Base-by-base conservation (phyloP, 1,284 basidiomycete species). In the Microbotryum violaceum region DNA sequence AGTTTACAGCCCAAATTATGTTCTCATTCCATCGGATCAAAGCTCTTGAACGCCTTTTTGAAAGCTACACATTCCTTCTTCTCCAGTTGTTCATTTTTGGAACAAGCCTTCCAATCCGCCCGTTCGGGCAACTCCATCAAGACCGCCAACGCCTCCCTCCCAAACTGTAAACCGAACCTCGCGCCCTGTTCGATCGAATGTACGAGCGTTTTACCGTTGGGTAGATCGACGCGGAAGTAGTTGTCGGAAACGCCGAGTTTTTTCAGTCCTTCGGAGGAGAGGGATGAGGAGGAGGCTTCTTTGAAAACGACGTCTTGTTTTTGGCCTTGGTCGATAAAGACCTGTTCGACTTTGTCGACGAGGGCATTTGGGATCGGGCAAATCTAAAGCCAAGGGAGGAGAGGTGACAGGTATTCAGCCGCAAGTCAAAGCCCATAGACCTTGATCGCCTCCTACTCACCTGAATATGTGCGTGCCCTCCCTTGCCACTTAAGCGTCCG, bases 121-220 rank as follows among this genome's bases (percentile, higher is more conserved):
- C 92, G 81, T 50, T 91, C 83, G 1, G 85, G 84, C 61, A 85
- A 81, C 10, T 81, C 83, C 55, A 97, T 74, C 25, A 96, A 74
- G 46, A 82, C 79, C 3, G 86, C 87, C 49, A 96, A 48, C n/a
- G 68, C 68, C 14, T 66, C 65, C 23, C 70, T 69, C 61, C 91
- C 92, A 76, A 96, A 97, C 74, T 96, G 91, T 56, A 97, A 78
- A 68, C 86, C 86, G 72, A 97, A 97, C 54, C 86, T 85, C 47
- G 82, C 78, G 53, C 85, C 81, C 31, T 85, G 82, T 72, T 85
- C 84, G 71, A 96, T 83, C 64, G 91, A 75, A 77, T 94, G 89
- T 31, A 96, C 84, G 78, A 96, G 78, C 75, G 82, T 86, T 65
- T 80, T 79, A n/a, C 91, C 91, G 68, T 87, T 84, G 0, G 93